Conservation (phyloP, 352 stramenopile species). For the Phytopythium chamaehyphon region DNA sequence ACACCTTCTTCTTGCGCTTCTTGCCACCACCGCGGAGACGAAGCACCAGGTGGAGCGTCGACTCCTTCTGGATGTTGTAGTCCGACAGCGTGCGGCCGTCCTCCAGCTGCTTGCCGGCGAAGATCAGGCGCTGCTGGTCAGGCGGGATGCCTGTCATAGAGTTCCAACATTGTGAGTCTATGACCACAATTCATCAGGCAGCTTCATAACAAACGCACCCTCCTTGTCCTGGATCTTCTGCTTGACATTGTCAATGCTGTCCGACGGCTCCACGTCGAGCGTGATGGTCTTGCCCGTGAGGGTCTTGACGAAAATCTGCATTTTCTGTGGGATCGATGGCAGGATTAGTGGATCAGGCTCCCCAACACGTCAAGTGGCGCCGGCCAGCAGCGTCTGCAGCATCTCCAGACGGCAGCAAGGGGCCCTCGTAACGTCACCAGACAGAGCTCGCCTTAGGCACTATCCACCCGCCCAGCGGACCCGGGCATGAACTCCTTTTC, state of each 20-base stretch:
- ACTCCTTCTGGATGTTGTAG: conserved; percentile 97
- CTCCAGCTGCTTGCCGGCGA: conserved; percentile 99
- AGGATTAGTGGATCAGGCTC: conserved; percentile 5
- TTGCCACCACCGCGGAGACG: conserved; percentile 95
- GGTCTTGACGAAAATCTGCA: conserved; percentile 96
- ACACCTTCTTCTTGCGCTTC: conserved; percentile 99
- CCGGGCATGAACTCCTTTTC: too few species aligned
- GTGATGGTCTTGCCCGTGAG: conserved; percentile 99
- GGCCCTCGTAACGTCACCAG: too few species aligned
- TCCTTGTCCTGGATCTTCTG: conserved; percentile 99
- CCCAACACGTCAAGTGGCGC: neutral
- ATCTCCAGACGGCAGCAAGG: neutral
- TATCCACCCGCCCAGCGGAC: too few species aligned
- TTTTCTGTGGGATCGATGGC: conserved; percentile 49
- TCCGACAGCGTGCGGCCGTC: conserved; percentile 91
- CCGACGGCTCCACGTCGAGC: conserved; percentile 98
- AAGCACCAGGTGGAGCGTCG: conserved; percentile 97
- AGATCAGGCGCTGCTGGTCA: conserved; percentile 99
- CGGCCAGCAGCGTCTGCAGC: neutral
- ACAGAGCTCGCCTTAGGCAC: too few species aligned
- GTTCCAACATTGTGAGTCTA: conserved; percentile 5
- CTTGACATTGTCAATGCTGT: conserved; percentile 99
- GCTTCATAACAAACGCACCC: conserved; percentile 52
- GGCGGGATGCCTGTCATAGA: conserved; percentile 91
- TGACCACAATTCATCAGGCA: too few species aligned